Evolutionary conservation across 163 green algal genomes (phyloP), one percentile per base, ranked within the genome.

Genomic region (Prototheca stagnorum): DNA sequence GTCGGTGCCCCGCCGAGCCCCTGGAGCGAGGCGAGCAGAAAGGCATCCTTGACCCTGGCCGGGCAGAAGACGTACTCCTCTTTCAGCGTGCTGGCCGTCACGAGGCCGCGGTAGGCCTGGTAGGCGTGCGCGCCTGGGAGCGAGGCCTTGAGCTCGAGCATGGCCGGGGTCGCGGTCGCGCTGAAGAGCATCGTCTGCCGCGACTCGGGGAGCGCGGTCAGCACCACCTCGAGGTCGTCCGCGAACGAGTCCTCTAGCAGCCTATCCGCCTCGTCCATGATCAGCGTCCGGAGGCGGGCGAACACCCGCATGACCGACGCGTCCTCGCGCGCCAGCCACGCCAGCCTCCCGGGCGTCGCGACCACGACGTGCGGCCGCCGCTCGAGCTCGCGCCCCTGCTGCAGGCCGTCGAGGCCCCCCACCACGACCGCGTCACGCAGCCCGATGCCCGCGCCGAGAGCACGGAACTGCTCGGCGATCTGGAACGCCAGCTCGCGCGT

Each of bases 121-220:
- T 76, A 82, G 35, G 61, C 47, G 53, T 67, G 77, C 19, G 70
- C 62, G 45, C 78, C 57, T 59, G 88, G 56, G 0, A 75, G 51
- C 8, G 52, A 23, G 42, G 68, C 46, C 58, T 86, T 71, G 53
- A 94, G 54, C 47, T 56, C 68, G 23, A 78, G 61, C 44, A 94
- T 44, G 16, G 62, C 61, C 25, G 66, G 39, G 0, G 83, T 92
- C 65, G 93, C 84, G 15, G 86, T 96, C 16, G 87, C 87, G 42
- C 51, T 57, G 65, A 95, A 95, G 26, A 96, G 75, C 59, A 95
- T 65, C 24, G 82, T 95, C 75, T 96, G 86, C 0, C 87, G 70
- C 34, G 62, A 25, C 16, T 49, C 20, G 1, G 73, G 77, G 35
- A 88, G 62, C n/a, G 35, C 28, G 5, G 21, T 40, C 50, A 65